Percentiles rank a stretch among this genome's conserved stretches.
These are phyloP conservation scores for Gaertneriomyces semiglobifer DNA, from an alignment of 192 early-diverging fungal genomes.

Conservation along the genomic window DNA sequence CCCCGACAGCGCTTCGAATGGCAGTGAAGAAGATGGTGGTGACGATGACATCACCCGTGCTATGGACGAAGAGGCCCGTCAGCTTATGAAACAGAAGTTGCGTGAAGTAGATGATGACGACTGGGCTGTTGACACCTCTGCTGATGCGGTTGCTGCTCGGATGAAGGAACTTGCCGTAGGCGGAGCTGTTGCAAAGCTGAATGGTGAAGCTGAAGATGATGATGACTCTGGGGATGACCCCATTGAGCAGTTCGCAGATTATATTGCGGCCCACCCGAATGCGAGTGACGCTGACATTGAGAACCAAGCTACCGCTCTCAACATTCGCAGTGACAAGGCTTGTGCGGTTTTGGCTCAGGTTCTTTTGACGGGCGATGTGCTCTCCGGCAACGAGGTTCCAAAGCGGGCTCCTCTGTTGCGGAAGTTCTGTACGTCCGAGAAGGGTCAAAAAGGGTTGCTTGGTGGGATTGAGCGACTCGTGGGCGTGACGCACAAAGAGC, in stretches of 20 bases:
- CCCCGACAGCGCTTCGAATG: conserved; percentile 39
- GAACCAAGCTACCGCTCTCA: conserved; percentile 73
- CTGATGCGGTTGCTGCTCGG: conserved; percentile 71
- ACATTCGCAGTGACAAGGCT: conserved; percentile 76
- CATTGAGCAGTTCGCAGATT: conserved; percentile 76
- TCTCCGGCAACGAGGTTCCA: conserved; percentile 64
- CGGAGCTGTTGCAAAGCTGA: conserved; percentile 44
- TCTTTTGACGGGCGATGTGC: conserved; percentile 61
- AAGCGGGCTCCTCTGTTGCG: conserved; percentile 67
- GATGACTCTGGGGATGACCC: conserved; percentile 62
- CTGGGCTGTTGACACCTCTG: conserved; percentile 74
- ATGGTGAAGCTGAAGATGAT: conserved; percentile 56
- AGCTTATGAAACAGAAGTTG: conserved; percentile 28
- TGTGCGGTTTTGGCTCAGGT: conserved; percentile 77
- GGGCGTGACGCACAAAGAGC: conserved; percentile 50
- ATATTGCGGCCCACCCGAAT: conserved; percentile 56
- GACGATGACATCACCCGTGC: conserved; percentile 68
- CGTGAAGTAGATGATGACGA: conserved; percentile 67
- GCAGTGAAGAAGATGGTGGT: conserved; percentile 42
- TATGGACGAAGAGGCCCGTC: conserved; percentile 67
- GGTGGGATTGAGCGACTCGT: conserved; percentile 90
- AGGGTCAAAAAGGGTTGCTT: conserved; percentile 80
- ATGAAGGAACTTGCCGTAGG: conserved; percentile 62
- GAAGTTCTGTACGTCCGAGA: conserved; percentile 74
- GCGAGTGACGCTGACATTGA: conserved; percentile 58